phyloP scores from a whole-genome alignment of 371 early-diverging fungal genomes.

The Syncephalastrum racemosum region DNA sequence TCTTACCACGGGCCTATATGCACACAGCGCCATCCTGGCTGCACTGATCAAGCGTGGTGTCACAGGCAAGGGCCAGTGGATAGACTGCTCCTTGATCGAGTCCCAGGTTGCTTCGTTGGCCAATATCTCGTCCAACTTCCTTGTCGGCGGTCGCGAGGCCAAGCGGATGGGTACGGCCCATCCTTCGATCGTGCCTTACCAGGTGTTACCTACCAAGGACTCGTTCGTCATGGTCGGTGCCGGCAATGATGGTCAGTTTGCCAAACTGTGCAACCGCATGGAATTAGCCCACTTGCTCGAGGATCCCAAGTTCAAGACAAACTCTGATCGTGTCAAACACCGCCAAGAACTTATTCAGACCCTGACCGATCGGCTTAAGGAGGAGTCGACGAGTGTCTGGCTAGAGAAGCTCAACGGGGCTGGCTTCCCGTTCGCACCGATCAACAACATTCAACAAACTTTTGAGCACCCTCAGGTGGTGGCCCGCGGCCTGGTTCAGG shows the following conservation, averaged over 20 bases:
- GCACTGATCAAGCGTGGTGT: constrained; percentile 71
- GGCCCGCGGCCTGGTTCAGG: constrained; percentile 75
- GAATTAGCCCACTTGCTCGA: constrained; percentile 49
- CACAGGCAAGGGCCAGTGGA: constrained; percentile 77
- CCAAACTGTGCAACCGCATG: constrained; percentile 57
- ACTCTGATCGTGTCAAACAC: constrained; percentile 72
- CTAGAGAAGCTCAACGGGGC: constrained; percentile 60
- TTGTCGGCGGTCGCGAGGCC: constrained; percentile 81
- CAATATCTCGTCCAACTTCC: constrained; percentile 85
- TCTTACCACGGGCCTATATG: constrained; percentile 82
- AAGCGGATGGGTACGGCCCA: constrained; percentile 87
- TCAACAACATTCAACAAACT: constrained; percentile 83
- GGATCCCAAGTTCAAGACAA: constrained; percentile 61
- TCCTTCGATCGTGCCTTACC: constrained; percentile 91
- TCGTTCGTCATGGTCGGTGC: constrained; percentile 86
- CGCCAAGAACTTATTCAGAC: constrained; percentile 61
- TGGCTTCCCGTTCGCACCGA: constrained; percentile 84
- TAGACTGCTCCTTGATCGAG: constrained; percentile 86
- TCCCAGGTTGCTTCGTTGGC: constrained; percentile 85
- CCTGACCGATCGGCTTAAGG: constrained; percentile 50
- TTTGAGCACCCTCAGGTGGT: constrained; percentile 87
- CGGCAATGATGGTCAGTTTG: constrained; percentile 86
- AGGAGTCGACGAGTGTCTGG: constrained; percentile 62
- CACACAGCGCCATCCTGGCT: constrained; percentile 88
- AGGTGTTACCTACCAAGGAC: constrained; percentile 82